Evolutionary conservation across 2,329 filamentous ascomycete genomes (phyloP), one percentile per base, ranked within the genome.

Genomic region (Talaromyces sp.): DNA sequence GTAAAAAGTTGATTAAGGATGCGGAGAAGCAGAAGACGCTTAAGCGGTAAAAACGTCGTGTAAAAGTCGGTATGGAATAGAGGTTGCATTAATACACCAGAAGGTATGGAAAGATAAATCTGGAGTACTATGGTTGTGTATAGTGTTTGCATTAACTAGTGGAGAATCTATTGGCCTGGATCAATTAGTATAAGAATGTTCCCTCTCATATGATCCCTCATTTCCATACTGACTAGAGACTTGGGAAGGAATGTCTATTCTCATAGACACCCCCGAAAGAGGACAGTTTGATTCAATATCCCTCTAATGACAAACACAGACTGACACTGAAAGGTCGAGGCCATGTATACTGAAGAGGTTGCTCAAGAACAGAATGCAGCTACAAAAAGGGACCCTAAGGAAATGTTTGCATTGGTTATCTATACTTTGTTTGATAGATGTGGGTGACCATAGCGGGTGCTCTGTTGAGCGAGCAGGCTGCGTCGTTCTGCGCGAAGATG

Each of bases 11-110:
- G 71, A 85, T 92, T 70, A 89, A 88, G 67, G 91, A 95, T 82
- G 95, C 93, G 1, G 93, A 97, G 86, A 99, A 99, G 86, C 94
- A 90, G 81, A 90, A 89, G 82, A 90, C 86, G 39, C 73, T 90
- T 76, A 90, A 90, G 81, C 83, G 86, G 71, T 80, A 68, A 49
- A 31, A 31, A 54, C 35, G 31, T 19, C 15, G 13, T 50, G 7
- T 27, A 31, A 50, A 49, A 49, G 2, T 25, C 45, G 19, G 45
- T 19, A 47, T 47, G 22, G 8, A 15, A 13, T 57, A 58, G 37
- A 57, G n/a, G 35, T 41, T 57, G 50, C n/a, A 56, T 56, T 56
- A 11, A 31, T 31, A 31, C 25, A 11, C 15, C n/a, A 56, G 15
- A 17, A 10, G 50, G 50, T 56, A 35, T 39, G 17, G 31, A 54